Percentiles rank a stretch among this genome's conserved stretches.
phyloP scores from a whole-genome alignment of 2,329 filamentous ascomycete species.

The Phialophora verrucosa region DNA sequence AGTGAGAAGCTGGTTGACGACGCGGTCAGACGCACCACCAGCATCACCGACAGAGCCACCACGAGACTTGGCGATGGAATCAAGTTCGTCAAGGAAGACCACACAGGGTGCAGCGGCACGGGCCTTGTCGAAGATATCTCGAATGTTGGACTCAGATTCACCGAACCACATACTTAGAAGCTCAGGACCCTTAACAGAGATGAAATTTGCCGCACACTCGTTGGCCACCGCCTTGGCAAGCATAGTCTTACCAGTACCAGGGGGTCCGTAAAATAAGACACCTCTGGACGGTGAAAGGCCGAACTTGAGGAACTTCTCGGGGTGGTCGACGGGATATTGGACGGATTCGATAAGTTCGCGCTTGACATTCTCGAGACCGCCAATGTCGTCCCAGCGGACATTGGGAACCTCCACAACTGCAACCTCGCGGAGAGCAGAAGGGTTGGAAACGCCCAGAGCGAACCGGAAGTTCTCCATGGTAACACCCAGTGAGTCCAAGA shows the following conservation, averaged over 20 bases:
- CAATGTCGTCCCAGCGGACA: slow-evolving; percentile 99
- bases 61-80: slow-evolving; percentile 99
- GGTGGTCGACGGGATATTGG: slow-evolving; percentile 98
- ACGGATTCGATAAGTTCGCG: slow-evolving; percentile 98
- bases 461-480: slow-evolving; percentile 99
- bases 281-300: slow-evolving; percentile 96
- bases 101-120: slow-evolving; percentile 97
- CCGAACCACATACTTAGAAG: slow-evolving; percentile 99
- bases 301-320: slow-evolving; percentile 99
- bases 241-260: slow-evolving; percentile 99
- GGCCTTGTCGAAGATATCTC: slow-evolving; percentile 99
- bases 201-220: slow-evolving; percentile 99
- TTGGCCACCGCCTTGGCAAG: slow-evolving; percentile 99
- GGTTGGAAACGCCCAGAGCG: slow-evolving; percentile 96
- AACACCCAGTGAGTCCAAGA: slow-evolving; percentile 95
- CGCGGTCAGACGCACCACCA: slow-evolving; percentile 97
- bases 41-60: slow-evolving; percentile 95
- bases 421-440: slow-evolving; percentile 96
- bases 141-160: slow-evolving; percentile 99
- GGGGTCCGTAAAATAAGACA: slow-evolving; percentile 98
- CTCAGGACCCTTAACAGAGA: slow-evolving; percentile 98
- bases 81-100: slow-evolving; percentile 97
- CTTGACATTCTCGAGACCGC: slow-evolving; percentile 98
- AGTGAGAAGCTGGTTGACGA: slow-evolving; percentile 98
- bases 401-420: slow-evolving; percentile 99